phyloP scores from a whole-genome alignment of 1,284 basidiomycete genomes.

The Pterulicium gracile region DNA sequence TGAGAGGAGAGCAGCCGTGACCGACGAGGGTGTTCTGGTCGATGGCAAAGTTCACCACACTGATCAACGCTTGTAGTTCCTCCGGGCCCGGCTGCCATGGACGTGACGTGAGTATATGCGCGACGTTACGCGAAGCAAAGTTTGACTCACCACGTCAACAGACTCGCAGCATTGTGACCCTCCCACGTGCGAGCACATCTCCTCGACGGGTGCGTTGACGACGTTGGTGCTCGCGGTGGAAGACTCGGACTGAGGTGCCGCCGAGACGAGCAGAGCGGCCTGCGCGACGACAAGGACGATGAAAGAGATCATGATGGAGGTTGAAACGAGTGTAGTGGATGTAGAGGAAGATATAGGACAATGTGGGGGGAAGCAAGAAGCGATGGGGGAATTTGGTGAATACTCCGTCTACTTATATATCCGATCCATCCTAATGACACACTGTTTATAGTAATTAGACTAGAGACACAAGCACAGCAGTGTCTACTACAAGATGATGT shows the following conservation, averaged over 20 bases:
- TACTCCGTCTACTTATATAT: conserved; percentile 1
- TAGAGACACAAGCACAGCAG: neutral
- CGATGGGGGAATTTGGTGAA: neutral
- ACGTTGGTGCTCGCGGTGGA: neutral
- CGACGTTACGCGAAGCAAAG: neutral
- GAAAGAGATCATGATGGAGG: neutral
- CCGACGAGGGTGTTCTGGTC: conserved; percentile 1
- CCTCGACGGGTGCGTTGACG: neutral
- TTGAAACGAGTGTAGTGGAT: neutral
- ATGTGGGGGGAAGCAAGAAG: neutral
- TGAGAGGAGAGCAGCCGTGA: neutral
- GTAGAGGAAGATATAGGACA: neutral
- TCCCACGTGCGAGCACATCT: neutral
- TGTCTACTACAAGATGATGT: neutral
- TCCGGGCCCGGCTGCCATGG: neutral
- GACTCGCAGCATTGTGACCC: neutral
- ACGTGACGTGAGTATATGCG: neutral
- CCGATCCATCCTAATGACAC: too few species aligned
- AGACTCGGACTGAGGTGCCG: neutral
- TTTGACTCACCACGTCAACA: neutral
- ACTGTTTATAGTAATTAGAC: neutral
- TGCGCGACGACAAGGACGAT: neutral
- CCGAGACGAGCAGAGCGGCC: neutral
- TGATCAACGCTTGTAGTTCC: neutral
- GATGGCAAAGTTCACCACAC: neutral